Conservation (phyloP, 148 eudicot genomes). For the Heliosperma pusillum region DNA sequence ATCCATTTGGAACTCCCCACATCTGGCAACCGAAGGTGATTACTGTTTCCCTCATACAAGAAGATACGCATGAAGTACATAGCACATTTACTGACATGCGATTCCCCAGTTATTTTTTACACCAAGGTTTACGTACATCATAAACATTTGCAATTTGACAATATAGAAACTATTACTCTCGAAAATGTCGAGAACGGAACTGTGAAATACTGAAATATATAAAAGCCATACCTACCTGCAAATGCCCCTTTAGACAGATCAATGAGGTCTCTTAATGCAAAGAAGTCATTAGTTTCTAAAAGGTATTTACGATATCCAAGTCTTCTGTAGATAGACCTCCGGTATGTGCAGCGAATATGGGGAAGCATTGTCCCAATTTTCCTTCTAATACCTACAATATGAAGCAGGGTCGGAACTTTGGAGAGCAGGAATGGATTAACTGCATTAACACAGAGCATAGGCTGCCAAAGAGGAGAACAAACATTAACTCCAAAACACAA, state of each 20-base stretch:
- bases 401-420: slow-evolving; percentile 72
- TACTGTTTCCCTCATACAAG: not conserved
- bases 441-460: slow-evolving; percentile 97
- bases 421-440: slow-evolving; percentile 81
- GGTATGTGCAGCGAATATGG: slow-evolving; percentile 80
- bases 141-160: not conserved
- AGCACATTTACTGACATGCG: not conserved
- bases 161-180: not conserved
- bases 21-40: not conserved
- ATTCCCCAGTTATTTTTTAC: not conserved
- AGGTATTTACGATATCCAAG: slow-evolving; percentile 90
- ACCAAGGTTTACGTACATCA: not conserved
- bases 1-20: not conserved
- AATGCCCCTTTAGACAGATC: slow-evolving; percentile 93
- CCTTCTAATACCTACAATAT: slow-evolving; percentile 64
- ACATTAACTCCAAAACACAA: slow-evolving; percentile 6
- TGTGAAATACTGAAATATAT: not conserved
- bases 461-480: slow-evolving; percentile 50
- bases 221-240: slow-evolving; percentile 80
- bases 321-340: slow-evolving; percentile 69
- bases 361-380: slow-evolving; percentile 81
- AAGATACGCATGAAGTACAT: not conserved
- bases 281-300: slow-evolving; percentile 89
- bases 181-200: not conserved
- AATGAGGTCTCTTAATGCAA: slow-evolving; percentile 84